Conservation (phyloP, 1,284 basidiomycete genomes). For the Pseudozyma hubeiensis region DNA sequence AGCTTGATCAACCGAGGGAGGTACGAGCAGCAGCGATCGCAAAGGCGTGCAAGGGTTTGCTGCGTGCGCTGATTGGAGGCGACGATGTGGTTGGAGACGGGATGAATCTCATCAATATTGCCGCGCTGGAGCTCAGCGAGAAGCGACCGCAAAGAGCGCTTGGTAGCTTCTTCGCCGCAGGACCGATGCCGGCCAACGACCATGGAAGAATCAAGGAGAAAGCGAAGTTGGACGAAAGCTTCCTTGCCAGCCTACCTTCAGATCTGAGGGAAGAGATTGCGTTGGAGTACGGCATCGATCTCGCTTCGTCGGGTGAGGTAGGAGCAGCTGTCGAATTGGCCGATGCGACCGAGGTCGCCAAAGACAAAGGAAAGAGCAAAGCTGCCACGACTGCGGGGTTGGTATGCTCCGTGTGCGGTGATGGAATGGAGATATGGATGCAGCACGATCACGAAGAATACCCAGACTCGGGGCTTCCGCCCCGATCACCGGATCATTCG, state of each 20-base stretch:
- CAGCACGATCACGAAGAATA: conserved; percentile 61
- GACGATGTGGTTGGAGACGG: conserved; percentile 44
- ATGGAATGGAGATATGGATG: conserved; percentile 51
- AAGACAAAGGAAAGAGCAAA: conserved; percentile 9
- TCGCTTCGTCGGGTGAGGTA: background rate
- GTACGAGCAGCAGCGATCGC: conserved; percentile 27
- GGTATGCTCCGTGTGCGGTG: conserved; percentile 34
- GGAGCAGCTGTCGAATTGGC: background rate
- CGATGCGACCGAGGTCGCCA: background rate
- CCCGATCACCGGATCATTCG: background rate
- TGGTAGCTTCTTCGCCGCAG: conserved; percentile 37
- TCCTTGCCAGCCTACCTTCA: conserved; percentile 42
- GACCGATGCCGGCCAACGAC: background rate
- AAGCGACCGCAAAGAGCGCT: conserved; percentile 41
- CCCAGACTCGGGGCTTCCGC: conserved; percentile 42
- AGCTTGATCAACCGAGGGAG: conserved; percentile 20
- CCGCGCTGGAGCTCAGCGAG: conserved; percentile 53
- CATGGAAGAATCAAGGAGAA: background rate
- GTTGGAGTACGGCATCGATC: conserved; percentile 45
- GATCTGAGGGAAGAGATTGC: conserved; percentile 54
- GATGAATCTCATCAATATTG: conserved; percentile 62
- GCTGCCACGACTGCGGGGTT: background rate
- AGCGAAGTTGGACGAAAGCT: conserved; percentile 31
- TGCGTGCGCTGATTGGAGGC: conserved; percentile 43
- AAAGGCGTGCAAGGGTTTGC: conserved; percentile 34